Evolutionary conservation across 306 rosid species (phyloP).

Genomic region (Cucumis melo): DNA sequence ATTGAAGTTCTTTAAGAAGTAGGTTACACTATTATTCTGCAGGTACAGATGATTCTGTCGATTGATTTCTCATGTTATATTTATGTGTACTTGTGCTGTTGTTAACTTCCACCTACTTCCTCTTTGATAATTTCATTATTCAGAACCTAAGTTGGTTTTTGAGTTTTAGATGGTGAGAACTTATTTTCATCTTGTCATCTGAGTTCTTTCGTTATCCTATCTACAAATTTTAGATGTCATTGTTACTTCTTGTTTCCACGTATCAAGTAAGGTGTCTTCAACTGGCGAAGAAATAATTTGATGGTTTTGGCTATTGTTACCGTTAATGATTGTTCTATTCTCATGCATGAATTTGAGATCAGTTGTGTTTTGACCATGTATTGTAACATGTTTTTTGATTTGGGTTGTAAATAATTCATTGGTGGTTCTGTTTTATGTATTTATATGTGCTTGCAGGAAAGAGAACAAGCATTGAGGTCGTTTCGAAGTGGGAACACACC

Average conservation of each 20-base stretch:
- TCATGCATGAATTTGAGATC: background rate
- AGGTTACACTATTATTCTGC: background rate
- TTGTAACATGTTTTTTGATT: background rate
- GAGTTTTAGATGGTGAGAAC: background rate
- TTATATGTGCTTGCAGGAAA: conserved; percentile 48
- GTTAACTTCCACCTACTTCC: background rate
- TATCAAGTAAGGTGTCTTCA: background rate
- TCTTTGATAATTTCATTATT: background rate
- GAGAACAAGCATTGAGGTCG: conserved; percentile 63
- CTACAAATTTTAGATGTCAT: background rate
- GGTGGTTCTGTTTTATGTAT: background rate
- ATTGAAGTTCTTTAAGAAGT: background rate
- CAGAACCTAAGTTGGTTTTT: background rate
- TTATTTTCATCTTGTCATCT: background rate
- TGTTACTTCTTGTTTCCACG: background rate
- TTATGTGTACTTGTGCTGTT: background rate
- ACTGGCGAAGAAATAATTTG: background rate
- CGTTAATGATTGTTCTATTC: background rate
- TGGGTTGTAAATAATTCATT: background rate
- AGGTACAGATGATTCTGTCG: background rate
- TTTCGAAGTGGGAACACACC: conserved; percentile 82
- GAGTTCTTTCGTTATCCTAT: background rate
- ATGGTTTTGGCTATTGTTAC: background rate
- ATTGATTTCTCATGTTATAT: background rate
- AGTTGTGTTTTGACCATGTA: background rate